Base-by-base conservation (phyloP, 192 early-diverging fungal species). In the Coemansia sp. region DNA sequence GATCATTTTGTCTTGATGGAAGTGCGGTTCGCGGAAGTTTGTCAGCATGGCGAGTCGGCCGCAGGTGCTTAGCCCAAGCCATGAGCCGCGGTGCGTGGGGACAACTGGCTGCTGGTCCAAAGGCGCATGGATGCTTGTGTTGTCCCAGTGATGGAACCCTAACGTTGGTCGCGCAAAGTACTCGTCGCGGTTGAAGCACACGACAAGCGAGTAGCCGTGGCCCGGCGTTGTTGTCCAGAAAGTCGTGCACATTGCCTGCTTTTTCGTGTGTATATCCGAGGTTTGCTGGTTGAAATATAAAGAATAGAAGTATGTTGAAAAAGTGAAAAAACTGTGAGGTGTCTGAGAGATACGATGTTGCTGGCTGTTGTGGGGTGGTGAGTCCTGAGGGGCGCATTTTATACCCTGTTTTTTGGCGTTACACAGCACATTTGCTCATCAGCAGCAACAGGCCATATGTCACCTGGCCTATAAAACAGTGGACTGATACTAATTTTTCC, bases 181-280 rank as follows among this genome's bases (percentile, higher is more conserved):
- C 52, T 72, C 75, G 44, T 78, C 75, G 0, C 75, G 64, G 59
- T 78, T 78, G 55, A 78, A 78, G 1, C 61, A 57, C 44, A 78
- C 41, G 0, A 72, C 61, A 0, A 77, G 43, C 46, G 30, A 40
- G 44, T 64, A 58, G 15, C 18, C 57, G 11, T 41, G 33, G 9
- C 30, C 41, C 9, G 25, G 13, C 14, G 44, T 37, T 18, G 34
- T 55, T 7, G 27, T 5, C 72, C 72, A 75, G 23, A 75, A 65
- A 5, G 56, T 55, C 49, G 65, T 65, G 51, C 72, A 75, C 72
- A 75, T 74, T n/a, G n/a, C 7, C 27, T 30, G 27, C 7, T 30
- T 30, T 30, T 5, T 30, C 7, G 27, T 30, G 27, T 30, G 27
- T 7, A 7, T 30, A 7, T 7, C n/a, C n/a, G n/a, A n/a, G n/a